Evolutionary conservation across 2,329 filamentous ascomycete genomes (phyloP).

Genomic region (Penicillium sp.): DNA sequence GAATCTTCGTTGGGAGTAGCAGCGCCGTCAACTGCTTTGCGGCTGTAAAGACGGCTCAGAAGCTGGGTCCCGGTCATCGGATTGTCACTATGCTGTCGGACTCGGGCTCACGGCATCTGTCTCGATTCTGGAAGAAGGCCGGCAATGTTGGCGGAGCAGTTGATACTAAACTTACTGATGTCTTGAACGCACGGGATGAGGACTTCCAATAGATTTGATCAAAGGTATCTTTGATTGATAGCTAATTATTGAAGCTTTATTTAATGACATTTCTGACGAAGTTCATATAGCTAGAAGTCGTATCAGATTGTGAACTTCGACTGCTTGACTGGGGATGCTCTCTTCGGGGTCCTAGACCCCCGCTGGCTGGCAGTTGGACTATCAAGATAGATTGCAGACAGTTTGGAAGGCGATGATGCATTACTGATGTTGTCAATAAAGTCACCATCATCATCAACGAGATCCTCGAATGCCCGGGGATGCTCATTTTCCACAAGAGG

Average conservation of each 20-base stretch:
- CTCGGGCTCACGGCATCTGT: slow-evolving; percentile 53
- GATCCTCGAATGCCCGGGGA: background rate
- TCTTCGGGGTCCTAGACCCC: slow-evolving; percentile 3
- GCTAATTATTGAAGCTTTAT: background rate
- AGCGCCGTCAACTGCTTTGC: slow-evolving; percentile 86
- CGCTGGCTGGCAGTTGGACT: slow-evolving; percentile 9
- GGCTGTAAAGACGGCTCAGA: slow-evolving; percentile 47
- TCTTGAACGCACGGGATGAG: slow-evolving; percentile 42
- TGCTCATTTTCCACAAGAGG: background rate
- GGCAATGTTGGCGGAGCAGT: slow-evolving; percentile 47
- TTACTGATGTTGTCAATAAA: background rate
- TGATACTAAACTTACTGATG: slow-evolving; percentile 48
- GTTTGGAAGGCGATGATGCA: slow-evolving; percentile 9
- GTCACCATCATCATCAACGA: slow-evolving; percentile 1
- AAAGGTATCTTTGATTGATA: background rate
- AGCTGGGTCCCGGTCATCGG: slow-evolving; percentile 49
- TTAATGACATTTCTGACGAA: background rate
- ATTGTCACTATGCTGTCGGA: slow-evolving; percentile 52
- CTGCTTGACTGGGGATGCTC: slow-evolving; percentile 4
- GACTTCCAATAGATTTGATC: slow-evolving; percentile 24
- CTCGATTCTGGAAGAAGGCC: slow-evolving; percentile 52
- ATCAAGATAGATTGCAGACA: slow-evolving; percentile 11
- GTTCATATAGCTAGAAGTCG: background rate
- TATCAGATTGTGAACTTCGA: background rate
- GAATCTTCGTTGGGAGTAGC: slow-evolving; percentile 90